Evolutionary conservation across 192 early-diverging fungal genomes (phyloP), one percentile per base, ranked within the genome.

Genomic region (Coemansia sp.): DNA sequence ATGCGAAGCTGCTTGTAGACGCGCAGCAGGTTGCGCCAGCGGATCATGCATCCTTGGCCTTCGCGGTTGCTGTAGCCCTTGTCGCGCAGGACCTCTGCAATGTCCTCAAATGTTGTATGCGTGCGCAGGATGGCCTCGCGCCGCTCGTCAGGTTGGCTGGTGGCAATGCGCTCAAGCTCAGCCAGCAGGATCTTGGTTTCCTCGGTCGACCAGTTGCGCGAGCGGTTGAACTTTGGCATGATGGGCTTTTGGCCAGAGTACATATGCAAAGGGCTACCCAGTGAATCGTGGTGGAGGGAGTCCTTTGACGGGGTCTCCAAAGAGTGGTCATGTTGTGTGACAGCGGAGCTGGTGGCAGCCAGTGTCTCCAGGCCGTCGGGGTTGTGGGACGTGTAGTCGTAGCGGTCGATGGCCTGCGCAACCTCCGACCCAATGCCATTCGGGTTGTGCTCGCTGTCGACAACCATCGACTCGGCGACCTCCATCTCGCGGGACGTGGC

Each of bases 1-100:
- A 87, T 84, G 57, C 85, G 82, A 55, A 88, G 87, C 54, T 93
- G 88, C 69, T 88, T 75, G 79, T 94, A 96, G 40, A 95, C 69
- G 56, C 90, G 89, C 63, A 96, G 85, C 42, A 92, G 83, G 43
- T 82, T 82, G 80, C 80, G 80, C 80, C 80, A 82, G 75, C 80
- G 80, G 71, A 82, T 77, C 80, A 82, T 77, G 65, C 80, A 82
- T 9, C 74, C 80, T 45, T 82, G 80, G 64, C 75, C 75, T 32
- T 82, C 80, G 58, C 80, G 71, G 79, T 73, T 72, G 40, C 40
- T 35, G 52, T 74, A 82, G 34, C 72, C 75, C 46, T 76, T 71
- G 25, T 67, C 62, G 62, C 75, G 74, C 62, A 82, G 68, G 14
- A 59, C 61, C 56, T 77, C 72, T 38, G 71, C 80, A 14, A 75